phyloP scores from a whole-genome alignment of 805 yeast species.

The Saccharomyces cerevisiae region DNA sequence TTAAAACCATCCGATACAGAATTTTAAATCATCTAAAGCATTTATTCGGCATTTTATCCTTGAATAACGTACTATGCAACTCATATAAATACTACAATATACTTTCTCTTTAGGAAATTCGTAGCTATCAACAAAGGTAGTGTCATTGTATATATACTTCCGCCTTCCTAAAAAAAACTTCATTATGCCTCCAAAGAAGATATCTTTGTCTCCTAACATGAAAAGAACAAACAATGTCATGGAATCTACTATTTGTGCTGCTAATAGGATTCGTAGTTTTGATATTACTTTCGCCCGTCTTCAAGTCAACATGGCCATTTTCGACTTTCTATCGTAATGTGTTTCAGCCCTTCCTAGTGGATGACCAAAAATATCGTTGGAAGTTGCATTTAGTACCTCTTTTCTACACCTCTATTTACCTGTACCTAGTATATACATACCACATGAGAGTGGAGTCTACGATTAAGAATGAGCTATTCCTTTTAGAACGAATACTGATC shows the following conservation, averaged over 20 bases:
- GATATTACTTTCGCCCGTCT: constrained; percentile 22
- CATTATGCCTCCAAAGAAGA: not conserved
- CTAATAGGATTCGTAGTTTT: constrained; percentile 9
- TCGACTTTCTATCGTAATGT: constrained; percentile 19
- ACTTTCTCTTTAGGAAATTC: not conserved
- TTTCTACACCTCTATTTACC: constrained; percentile 21
- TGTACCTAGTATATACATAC: constrained; percentile 14
- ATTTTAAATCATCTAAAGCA: not conserved
- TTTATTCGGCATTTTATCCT: not conserved
- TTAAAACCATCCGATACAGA: not conserved
- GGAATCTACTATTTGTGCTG: constrained; percentile 1
- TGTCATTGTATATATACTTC: not conserved
- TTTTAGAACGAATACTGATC: constrained; percentile 14
- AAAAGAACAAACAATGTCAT: not conserved
- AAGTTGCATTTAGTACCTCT: constrained; percentile 26
- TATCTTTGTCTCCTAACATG: not conserved
- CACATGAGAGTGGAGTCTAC: constrained; percentile 10
- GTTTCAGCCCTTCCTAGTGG: constrained; percentile 21
- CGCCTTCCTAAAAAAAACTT: not conserved
- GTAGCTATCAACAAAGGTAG: not conserved
- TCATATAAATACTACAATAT: not conserved
- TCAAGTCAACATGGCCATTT: constrained; percentile 15
- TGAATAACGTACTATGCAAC: not conserved
- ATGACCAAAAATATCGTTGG: constrained; percentile 17
- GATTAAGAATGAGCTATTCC: constrained; percentile 6